These are phyloP conservation scores for Phoma sp. DNA, from an alignment of 2,329 filamentous ascomycete species.

Conservation along the genomic window DNA sequence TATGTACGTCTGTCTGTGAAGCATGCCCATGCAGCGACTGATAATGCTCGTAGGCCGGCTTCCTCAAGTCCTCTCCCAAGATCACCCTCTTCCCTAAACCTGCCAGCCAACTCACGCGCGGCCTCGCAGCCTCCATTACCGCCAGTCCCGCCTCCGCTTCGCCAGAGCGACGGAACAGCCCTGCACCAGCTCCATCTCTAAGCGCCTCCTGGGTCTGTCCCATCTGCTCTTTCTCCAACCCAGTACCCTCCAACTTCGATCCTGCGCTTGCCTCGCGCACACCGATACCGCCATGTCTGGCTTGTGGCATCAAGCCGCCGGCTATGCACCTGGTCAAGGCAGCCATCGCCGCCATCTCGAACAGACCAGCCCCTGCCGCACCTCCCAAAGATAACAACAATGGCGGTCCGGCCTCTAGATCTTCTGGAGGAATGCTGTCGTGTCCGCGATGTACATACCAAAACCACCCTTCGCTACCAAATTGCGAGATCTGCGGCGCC, in stretches of 20 bases:
- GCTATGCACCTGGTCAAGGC: constrained; percentile 85
- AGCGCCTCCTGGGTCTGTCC: constrained; percentile 92
- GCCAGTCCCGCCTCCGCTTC: constrained; percentile 36
- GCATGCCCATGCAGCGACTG: constrained; percentile 23
- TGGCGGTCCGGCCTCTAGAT: constrained; percentile 31
- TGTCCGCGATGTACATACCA: constrained; percentile 93
- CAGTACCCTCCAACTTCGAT: constrained; percentile 92
- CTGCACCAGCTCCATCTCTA: constrained; percentile 57
- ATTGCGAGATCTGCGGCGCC: constrained; percentile 91
- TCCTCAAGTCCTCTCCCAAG: constrained; percentile 93
- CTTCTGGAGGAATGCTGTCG: constrained; percentile 27
- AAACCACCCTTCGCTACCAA: constrained; percentile 84
- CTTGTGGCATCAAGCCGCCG: constrained; percentile 91
- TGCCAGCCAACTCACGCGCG: constrained; percentile 66
- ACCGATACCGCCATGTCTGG: constrained; percentile 82
- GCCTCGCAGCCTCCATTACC: constrained; percentile 52
- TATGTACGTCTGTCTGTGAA: constrained; percentile 28
- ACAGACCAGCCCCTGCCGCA: constrained; percentile 51
- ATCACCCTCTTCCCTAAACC: constrained; percentile 87
- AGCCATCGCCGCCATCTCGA: constrained; percentile 75
- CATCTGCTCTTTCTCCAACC: constrained; percentile 94
- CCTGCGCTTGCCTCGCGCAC: constrained; percentile 79
- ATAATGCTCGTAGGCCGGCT: constrained; percentile 69
- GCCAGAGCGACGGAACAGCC: constrained; percentile 45
- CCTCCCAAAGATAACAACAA: constrained; percentile 46